Evolutionary conservation across 768 basidiomycete genomes (phyloP), one percentile per base, ranked within the genome.

Genomic region (Suillus decipiens): DNA sequence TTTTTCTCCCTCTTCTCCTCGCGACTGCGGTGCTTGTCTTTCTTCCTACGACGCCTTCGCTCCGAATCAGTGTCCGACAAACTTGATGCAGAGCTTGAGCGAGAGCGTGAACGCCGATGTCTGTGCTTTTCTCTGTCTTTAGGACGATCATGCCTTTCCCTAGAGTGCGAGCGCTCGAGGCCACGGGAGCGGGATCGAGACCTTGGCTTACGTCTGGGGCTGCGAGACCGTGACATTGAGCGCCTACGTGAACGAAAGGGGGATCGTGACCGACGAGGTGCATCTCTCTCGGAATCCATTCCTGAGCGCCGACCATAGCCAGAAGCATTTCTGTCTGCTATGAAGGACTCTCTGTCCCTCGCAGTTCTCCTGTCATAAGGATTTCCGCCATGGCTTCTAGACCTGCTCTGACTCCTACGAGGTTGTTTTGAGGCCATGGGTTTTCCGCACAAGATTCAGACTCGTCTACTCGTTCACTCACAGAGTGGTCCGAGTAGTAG

Each of bases 1-100:
- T 84, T 81, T 71, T 80, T 81, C 70, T 83, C 83, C 72, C 82
- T 83, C 75, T 79, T 76, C 68, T 81, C 78, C 63, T 77, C 77
- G 14, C 81, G 79, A 71, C 80, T 78, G 58, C 81, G 75, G 55
- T 75, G 75, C 70, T 82, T 69, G 71, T 79, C 79, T 60, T 84
- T 83, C 69, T 81, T 77, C 71, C 72, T 83, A 66, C 77, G 80
- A 51, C 67, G 74, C 65, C 66, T 77, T n/a, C 61, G 71, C 64
- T 77, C 76, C 56, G 75, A 69, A 68, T 67, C 70, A 9, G 73
- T 69, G 33, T 79, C 74, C 14, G 80, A 79, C n/a, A 77, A 76
- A 64, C 77, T 79, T n/a, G 81, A 81, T 45, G 69, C 64, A 11
- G 84, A 81, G 59, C 76, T 71, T 24, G 79, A 77, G 39, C 68